These are phyloP conservation scores for Karstenula rhodostoma DNA, from an alignment of 2,329 filamentous ascomycete genomes.

Conservation along the genomic window DNA sequence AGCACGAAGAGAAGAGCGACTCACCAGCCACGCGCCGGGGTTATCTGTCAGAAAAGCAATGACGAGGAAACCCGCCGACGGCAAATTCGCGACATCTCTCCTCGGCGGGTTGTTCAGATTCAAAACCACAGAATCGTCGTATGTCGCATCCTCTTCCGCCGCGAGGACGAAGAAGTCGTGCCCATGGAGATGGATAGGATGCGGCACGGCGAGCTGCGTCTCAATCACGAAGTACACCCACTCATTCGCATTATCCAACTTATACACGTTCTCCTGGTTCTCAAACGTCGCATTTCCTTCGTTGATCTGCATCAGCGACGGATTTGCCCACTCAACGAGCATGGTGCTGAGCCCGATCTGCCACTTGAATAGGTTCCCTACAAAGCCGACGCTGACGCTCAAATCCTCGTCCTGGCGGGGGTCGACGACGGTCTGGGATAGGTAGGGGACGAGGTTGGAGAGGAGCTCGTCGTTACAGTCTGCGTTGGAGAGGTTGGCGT, in stretches of 20 bases:
- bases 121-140: conserved; percentile 21
- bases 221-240: conserved; percentile 36
- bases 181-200: conserved; percentile 35
- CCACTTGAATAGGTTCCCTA: conserved; percentile 31
- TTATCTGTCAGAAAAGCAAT: conserved; percentile 56
- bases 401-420: conserved; percentile 23
- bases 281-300: conserved; percentile 32
- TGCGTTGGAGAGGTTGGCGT: conserved; percentile 27
- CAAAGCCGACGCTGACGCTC: conserved; percentile 22
- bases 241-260: conserved; percentile 23
- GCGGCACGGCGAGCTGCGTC: conserved; percentile 27
- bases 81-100: conserved; percentile 43
- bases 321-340: conserved; percentile 56
- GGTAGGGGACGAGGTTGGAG: conserved; percentile 31
- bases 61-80: conserved; percentile 51
- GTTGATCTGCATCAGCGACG: conserved; percentile 52
- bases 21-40: conserved; percentile 40
- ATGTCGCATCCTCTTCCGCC: conserved; percentile 31
- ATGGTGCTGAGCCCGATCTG: conserved; percentile 54
- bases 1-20: background rate
- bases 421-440: conserved; percentile 23
- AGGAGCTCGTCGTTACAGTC: conserved; percentile 46
- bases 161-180: conserved; percentile 64
- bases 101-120: conserved; percentile 42
- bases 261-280: conserved; percentile 23